phyloP scores from a whole-genome alignment of 2,329 filamentous ascomycete genomes.

The Xylariaceae sp. region DNA sequence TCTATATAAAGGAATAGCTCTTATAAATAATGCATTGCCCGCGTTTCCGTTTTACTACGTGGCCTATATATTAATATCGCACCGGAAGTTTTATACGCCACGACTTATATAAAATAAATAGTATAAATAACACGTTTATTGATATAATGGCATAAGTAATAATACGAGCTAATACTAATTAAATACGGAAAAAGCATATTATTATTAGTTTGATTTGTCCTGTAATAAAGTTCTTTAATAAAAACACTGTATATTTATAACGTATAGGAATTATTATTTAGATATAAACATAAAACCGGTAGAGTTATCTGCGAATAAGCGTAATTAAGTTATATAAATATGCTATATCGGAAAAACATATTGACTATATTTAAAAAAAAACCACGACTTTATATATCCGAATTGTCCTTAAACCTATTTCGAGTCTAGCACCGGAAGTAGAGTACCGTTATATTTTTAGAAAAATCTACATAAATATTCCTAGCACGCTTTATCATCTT shows the following conservation, averaged over 20 bases:
- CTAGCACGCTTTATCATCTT: background rate
- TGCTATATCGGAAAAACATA: background rate
- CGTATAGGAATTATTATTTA: background rate
- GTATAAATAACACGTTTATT: too few relatives aligned
- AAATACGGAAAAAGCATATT: too few relatives aligned
- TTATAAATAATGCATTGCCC: too few relatives aligned
- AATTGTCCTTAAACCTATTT: background rate
- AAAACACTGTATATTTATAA: background rate
- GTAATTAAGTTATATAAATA: background rate
- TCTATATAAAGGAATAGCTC: too few relatives aligned
- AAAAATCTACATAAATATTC: background rate
- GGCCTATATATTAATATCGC: too few relatives aligned
- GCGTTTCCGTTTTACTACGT: too few relatives aligned
- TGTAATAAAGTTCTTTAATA: too few relatives aligned
- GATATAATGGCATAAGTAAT: too few relatives aligned
- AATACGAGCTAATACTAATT: too few relatives aligned
- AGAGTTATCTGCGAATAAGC: background rate
- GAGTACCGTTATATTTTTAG: background rate
- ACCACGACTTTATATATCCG: background rate
- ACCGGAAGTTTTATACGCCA: too few relatives aligned
- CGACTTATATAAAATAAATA: too few relatives aligned
- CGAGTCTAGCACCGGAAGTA: background rate
- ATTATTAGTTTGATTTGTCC: too few relatives aligned
- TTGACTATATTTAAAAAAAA: background rate
- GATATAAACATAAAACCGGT: background rate